Conservation (phyloP, 164 flowering plant genomes). For the Berberis thunbergii region DNA sequence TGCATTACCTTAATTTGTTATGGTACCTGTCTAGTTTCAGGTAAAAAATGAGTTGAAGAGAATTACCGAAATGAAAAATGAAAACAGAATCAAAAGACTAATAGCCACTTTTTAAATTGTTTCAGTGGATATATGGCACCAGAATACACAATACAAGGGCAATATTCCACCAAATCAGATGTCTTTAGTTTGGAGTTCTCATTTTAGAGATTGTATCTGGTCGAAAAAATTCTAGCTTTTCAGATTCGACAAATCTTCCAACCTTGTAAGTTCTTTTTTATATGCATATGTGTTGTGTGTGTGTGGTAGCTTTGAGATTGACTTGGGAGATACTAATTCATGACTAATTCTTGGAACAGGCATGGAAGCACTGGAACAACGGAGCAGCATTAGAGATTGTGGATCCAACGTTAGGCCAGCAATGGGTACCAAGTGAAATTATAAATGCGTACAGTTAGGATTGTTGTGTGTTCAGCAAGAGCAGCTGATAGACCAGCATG, state of each 20-base stretch:
- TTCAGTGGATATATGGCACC: constrained; percentile 6
- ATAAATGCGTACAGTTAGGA: constrained; percentile 23
- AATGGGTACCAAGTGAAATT: constrained; percentile 9
- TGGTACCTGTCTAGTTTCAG: not conserved
- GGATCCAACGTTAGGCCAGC: constrained; percentile 5
- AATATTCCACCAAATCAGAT: constrained; percentile 1
- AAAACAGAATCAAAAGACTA: too few species aligned
- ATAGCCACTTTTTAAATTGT: too few species aligned
- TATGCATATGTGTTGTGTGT: too few species aligned
- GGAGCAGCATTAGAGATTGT: constrained; percentile 8
- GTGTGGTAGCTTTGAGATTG: too few species aligned
- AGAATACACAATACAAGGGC: not conserved
- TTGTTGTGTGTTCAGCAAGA: constrained; percentile 23
- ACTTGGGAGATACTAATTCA: too few species aligned
- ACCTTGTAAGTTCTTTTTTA: not conserved
- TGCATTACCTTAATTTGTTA: too few species aligned
- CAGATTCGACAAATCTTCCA: constrained; percentile 1
- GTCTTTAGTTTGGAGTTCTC: constrained; percentile 24
- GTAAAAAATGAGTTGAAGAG: too few species aligned
- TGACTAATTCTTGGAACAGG: constrained; percentile 2
- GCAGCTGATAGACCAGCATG: constrained; percentile 18
- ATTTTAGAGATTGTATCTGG: constrained; percentile 24
- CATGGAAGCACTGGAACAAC: constrained; percentile 15
- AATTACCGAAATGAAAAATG: too few species aligned
- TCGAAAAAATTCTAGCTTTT: constrained; percentile 8